A percentile compares a stretch with the other conserved stretches of the same genome.
Evolutionary conservation across 1,284 basidiomycete species (phyloP).

Genomic region (Fomes fomentarius): DNA sequence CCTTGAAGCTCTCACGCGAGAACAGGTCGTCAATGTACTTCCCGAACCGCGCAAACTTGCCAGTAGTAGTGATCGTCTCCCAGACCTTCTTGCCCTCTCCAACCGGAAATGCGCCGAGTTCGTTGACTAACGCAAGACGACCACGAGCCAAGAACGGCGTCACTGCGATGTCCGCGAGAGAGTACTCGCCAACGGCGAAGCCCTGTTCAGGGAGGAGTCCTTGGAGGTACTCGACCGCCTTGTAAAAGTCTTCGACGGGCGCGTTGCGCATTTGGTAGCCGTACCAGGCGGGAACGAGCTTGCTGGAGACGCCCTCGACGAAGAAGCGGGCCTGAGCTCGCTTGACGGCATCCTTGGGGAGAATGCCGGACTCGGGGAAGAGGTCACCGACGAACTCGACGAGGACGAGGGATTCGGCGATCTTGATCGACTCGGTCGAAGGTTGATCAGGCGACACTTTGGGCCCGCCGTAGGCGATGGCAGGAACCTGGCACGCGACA

Average conservation of each 20-base stretch:
- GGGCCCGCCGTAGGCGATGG: conserved; percentile 61
- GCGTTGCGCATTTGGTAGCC: conserved; percentile 35
- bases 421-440: conserved; percentile 57
- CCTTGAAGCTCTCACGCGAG: conserved; percentile 33
- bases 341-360: conserved; percentile 55
- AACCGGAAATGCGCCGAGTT: conserved; percentile 15
- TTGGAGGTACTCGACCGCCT: conserved; percentile 36
- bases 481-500: conserved; percentile 45
- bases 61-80: conserved; percentile 8
- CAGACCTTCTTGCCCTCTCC: conserved; percentile 22
- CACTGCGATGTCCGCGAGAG: conserved; percentile 20
- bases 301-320: conserved; percentile 53
- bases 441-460: conserved; percentile 52
- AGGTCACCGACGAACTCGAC: conserved; percentile 66
- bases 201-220: conserved; percentile 28
- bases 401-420: conserved; percentile 64
- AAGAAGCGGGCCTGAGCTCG: conserved; percentile 64
- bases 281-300: conserved; percentile 40
- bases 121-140: conserved; percentile 14
- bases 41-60: conserved; percentile 33
- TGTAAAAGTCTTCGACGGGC: conserved; percentile 46
- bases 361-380: conserved; percentile 46
- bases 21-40: conserved; percentile 34
- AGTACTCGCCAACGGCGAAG: conserved; percentile 20
- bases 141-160: conserved; percentile 20